Percentiles rank a stretch among this genome's conserved stretches.
Conservation (phyloP, 2,329 filamentous ascomycete genomes). For the Exophiala sideris region DNA sequence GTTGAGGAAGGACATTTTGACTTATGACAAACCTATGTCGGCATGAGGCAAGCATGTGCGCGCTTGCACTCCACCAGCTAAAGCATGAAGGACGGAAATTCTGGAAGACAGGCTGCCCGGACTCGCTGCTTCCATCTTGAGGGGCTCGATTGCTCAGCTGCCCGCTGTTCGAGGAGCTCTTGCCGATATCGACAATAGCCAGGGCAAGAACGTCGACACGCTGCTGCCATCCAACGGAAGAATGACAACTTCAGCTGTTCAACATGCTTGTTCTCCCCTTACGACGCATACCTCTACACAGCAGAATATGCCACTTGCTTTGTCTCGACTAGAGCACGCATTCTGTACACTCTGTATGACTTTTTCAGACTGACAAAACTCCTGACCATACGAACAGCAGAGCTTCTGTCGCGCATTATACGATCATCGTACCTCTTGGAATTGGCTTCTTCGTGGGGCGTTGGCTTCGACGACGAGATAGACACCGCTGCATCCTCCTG, state of each 20-base stretch:
- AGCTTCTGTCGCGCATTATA: not conserved
- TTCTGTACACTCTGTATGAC: constrained; percentile 8
- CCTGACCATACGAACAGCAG: not conserved
- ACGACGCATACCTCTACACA: not conserved
- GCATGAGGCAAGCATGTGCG: constrained; percentile 52
- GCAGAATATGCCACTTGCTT: constrained; percentile 5
- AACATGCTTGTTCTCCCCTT: not conserved
- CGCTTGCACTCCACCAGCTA: not conserved
- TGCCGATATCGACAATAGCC: constrained; percentile 42
- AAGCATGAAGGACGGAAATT: not conserved
- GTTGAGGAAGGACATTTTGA: constrained; percentile 33
- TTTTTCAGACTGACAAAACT: constrained; percentile 5
- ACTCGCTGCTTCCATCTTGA: not conserved
- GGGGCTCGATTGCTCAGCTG: not conserved
- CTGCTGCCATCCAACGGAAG: not conserved
- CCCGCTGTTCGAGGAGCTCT: constrained; percentile 6
- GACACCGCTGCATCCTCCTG: not conserved
- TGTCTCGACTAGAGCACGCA: constrained; percentile 7
- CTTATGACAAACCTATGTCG: constrained; percentile 29
- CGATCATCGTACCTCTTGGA: constrained; percentile 2
- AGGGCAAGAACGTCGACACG: constrained; percentile 19
- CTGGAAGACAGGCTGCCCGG: no score
- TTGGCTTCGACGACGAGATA: not conserved
- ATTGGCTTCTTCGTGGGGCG: not conserved
- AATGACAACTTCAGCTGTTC: not conserved